Evolutionary conservation across 257 asterid species (phyloP), one percentile per base, ranked within the genome.

Genomic region (Solanum pinnatisectum): DNA sequence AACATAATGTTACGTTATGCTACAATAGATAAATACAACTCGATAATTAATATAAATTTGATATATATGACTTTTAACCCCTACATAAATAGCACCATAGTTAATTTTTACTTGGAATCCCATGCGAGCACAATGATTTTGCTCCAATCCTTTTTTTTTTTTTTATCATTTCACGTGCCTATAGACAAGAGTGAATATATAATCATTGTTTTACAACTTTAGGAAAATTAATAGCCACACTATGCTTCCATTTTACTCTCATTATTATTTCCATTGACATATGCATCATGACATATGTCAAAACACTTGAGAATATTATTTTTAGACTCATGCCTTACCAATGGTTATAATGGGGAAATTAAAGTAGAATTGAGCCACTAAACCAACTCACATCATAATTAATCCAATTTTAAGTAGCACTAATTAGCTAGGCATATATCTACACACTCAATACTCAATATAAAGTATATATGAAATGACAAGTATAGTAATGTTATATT

Each of bases 101-200:
- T 63, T 49, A 36, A 63, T 63, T 35, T 65, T 68, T 67, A 85
- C 67, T 85, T 85, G 27, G 87, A 85, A 85, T 85, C 87, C 70
- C 82, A 86, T 83, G 92, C 87, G 87, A 52, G 76, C 20, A 81
- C 74, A 86, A 90, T 88, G 89, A 90, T 88, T 86, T 81, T 59
- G 65, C 22, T 74, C 40, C 87, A 63, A 25, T 73, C 18, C 27
- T 81, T 14, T 71, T 68, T 15, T 5, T 46, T 35, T 40, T 49
- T 49, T 15, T 12, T 10, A 84, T 63, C 59, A 33, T 39, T 87
- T 74, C 87, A 20, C 86, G 4, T 78, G 67, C 87, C 67, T 65
- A 85, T 74, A 67, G 84, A 13, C 89, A 39, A 72, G 27, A 71
- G 59, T 40, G 68, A 37, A 65, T 63, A 63, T 56, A 84, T 63